Conservation (phyloP, 371 early-diverging fungal species). For the Mucor velutinosus region DNA sequence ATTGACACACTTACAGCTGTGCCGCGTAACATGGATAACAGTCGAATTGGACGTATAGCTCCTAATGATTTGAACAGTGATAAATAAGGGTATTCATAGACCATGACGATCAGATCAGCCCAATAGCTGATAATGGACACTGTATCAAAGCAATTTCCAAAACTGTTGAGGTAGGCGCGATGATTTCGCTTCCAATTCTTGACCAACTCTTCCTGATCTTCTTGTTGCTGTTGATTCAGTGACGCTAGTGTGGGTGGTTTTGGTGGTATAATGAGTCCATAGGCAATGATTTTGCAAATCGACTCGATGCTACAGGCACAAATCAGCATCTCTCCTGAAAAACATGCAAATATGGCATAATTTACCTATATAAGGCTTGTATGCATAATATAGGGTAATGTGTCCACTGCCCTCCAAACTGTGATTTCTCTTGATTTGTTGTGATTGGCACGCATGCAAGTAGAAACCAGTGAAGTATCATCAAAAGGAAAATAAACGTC, state of each 20-base stretch:
- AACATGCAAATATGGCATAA: background rate
- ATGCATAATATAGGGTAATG: conserved; percentile 52
- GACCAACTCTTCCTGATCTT: background rate
- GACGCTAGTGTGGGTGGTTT: background rate
- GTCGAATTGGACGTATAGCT: conserved; percentile 53
- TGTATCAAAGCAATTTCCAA: conserved; percentile 53
- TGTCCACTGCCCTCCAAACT: conserved; percentile 55
- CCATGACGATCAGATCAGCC: conserved; percentile 56
- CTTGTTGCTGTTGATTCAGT: background rate
- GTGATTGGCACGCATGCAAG: conserved; percentile 55
- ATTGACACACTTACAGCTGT: conserved; percentile 37
- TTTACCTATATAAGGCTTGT: conserved; percentile 57
- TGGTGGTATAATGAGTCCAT: conserved; percentile 51
- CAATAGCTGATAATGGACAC: conserved; percentile 54
- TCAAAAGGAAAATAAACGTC: conserved; percentile 43
- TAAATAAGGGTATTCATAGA: conserved; percentile 38
- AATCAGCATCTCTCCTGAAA: background rate
- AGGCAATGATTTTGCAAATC: conserved; percentile 43
- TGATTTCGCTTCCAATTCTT: conserved; percentile 22
- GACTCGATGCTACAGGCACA: conserved; percentile 21
- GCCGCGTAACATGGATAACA: conserved; percentile 53
- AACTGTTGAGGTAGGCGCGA: conserved; percentile 40
- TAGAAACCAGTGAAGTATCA: conserved; percentile 58
- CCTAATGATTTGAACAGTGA: conserved; percentile 60
- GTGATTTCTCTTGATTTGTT: conserved; percentile 41